These are phyloP conservation scores for Kwoniella europaea DNA, from an alignment of 768 basidiomycete species.

Conservation along the genomic window DNA sequence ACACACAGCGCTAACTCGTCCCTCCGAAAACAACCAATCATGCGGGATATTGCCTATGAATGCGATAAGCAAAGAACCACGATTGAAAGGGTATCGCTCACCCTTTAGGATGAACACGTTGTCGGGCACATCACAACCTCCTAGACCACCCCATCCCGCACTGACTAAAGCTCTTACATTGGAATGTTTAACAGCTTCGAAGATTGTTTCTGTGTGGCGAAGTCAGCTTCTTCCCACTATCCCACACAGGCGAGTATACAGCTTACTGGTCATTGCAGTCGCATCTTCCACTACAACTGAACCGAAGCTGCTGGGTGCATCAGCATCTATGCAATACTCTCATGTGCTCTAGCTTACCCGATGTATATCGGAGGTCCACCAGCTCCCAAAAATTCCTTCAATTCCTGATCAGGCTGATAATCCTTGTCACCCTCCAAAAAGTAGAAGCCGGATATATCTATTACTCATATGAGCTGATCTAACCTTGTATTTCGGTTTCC, in stretches of 20 bases:
- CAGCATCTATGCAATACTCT: slow-evolving; percentile 53
- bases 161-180: slow-evolving; percentile 69
- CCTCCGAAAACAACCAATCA: slow-evolving; percentile 70
- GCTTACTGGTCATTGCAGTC: slow-evolving; percentile 64
- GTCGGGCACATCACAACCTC: slow-evolving; percentile 63
- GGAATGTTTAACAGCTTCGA: slow-evolving; percentile 66
- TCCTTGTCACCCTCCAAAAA: slow-evolving; percentile 66
- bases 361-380: slow-evolving; percentile 69
- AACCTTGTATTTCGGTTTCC: neutral
- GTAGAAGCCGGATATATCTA: slow-evolving; percentile 71
- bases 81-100: slow-evolving; percentile 5
- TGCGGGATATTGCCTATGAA: slow-evolving; percentile 65
- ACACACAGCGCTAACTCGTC: slow-evolving; percentile 66
- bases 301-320: slow-evolving; percentile 60
- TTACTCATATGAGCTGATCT: neutral
- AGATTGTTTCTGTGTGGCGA: slow-evolving; percentile 62
- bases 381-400: slow-evolving; percentile 63
- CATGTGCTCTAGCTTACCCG: slow-evolving; percentile 59
- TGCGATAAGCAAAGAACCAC: neutral
- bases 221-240: neutral
- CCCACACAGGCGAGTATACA: neutral
- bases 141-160: slow-evolving; percentile 71
- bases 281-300: slow-evolving; percentile 70
- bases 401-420: slow-evolving; percentile 63
- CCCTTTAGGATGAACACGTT: slow-evolving; percentile 67